These are phyloP conservation scores for Pilobolus umbonatus DNA, from an alignment of 192 early-diverging fungal genomes.

Conservation along the genomic window DNA sequence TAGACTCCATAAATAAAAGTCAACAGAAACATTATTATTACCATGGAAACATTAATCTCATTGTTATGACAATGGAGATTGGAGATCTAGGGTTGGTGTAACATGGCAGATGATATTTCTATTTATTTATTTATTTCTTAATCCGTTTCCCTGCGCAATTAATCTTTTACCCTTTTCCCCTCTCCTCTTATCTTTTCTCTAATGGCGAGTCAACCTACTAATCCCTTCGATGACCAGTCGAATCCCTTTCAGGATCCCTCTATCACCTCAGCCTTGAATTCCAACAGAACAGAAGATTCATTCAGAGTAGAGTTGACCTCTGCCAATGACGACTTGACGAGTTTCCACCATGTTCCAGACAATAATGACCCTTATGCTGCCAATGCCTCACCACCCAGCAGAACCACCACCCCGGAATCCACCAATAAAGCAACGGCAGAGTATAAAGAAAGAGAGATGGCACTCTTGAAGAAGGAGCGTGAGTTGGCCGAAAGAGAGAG, in stretches of 20 bases:
- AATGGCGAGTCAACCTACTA: constrained; percentile 9
- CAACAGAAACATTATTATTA: no score
- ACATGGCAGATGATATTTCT: not conserved
- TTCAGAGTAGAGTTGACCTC: no score
- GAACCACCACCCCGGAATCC: not conserved
- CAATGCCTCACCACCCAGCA: no score
- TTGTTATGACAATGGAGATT: no score
- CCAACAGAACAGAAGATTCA: constrained; percentile 13
- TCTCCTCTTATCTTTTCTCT: not conserved
- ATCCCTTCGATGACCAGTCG: constrained; percentile 30
- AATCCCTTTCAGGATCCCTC: constrained; percentile 41
- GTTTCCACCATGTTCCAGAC: constrained; percentile 20
- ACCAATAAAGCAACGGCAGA: constrained; percentile 4
- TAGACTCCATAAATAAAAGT: no score
- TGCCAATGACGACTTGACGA: constrained; percentile 7
- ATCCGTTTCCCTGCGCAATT: not conserved
- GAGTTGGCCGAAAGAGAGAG: constrained; percentile 75
- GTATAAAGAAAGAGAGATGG: constrained; percentile 57
- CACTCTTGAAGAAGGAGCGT: constrained; percentile 66
- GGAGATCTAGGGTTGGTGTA: no score
- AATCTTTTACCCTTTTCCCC: not conserved
- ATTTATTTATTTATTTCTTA: not conserved
- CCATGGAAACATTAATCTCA: no score
- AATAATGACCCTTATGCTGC: constrained; percentile 20
- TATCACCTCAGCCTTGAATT: constrained; percentile 34